Base-by-base conservation (phyloP, 192 early-diverging fungal species). In the Linnemannia zychae region DNA sequence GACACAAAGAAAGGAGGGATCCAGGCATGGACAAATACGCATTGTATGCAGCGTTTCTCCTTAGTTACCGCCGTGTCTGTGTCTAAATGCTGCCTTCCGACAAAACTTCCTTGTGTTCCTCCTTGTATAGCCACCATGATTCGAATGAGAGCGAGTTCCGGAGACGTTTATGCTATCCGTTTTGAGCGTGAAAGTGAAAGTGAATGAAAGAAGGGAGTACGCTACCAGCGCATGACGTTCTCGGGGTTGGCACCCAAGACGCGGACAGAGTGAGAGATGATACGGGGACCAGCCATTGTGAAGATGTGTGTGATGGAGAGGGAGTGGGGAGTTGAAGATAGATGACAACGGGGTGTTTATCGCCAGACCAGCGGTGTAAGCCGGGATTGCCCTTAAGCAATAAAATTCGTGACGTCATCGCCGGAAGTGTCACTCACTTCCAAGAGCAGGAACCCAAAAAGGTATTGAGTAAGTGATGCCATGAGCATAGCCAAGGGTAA, bases 241-340 rank as follows among this genome's bases (percentile, higher is more conserved):
- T 85, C 83, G 68, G 72, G 77, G 74, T 85, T 79, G 70, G 83
- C 83, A 70, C 83, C 83, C 68, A 85, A 71, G 83, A 85, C 46
- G 74, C 83, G 83, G 74, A 79, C 74, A 76, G 83, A 85, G 77
- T 85, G 74, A 34, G 77, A 34, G 74, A 85, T 71, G 74, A 85
- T 57, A 57, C 83, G 83, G 74, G 83, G 83, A 79, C 83, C 83
- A 79, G 83, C 77, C 83, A 85, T 85, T 79, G 72, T 84, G 37
- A 52, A 38, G 40, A 63, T 68, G 63, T 40, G 44, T 33, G 20
- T n/a, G 24, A 31, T n/a, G 28, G 11, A 28, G 36, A 6, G 53
- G 50, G 38, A 28, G 37, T 40, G 46, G 17, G 66, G 36, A 77
- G 36, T 53, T 49, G 22, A 38, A 37, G 67, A 53, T 46, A 57